These are phyloP conservation scores for Hansenula lynferdii DNA, from an alignment of 1,139 yeast genomes.

Conservation along the genomic window DNA sequence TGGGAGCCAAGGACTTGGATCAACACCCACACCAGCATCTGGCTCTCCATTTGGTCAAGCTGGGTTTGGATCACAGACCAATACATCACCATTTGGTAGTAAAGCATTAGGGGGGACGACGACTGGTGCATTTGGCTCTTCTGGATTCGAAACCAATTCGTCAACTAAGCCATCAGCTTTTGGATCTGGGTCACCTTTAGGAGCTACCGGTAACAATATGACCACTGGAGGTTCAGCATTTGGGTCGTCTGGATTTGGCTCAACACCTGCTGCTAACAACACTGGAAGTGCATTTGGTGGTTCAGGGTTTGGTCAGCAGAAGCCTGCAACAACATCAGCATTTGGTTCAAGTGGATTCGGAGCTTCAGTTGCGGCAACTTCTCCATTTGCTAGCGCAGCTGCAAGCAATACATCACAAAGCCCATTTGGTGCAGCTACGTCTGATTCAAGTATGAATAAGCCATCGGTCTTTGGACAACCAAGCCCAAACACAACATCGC, in stretches of 20 bases:
- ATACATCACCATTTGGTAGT: slow-evolving; percentile 10
- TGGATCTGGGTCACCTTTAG: too few species aligned
- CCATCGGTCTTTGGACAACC: slow-evolving; percentile 7
- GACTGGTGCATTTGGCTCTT: too few species aligned
- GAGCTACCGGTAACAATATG: too few species aligned
- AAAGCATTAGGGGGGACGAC: slow-evolving; percentile 8
- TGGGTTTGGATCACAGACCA: not conserved
- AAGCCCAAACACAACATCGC: too few species aligned
- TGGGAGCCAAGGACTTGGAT: slow-evolving; percentile 5
- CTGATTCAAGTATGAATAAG: not conserved
- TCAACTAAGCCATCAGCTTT: not conserved
- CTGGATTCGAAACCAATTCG: too few species aligned
- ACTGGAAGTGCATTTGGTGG: slow-evolving; percentile 8
- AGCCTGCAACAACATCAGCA: slow-evolving; percentile 3
- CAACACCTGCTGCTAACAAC: not conserved
- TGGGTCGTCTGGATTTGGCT: slow-evolving; percentile 5
- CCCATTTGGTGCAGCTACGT: slow-evolving; percentile 3
- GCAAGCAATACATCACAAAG: not conserved
- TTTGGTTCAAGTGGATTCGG: slow-evolving; percentile 6
- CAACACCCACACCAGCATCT: slow-evolving; percentile 2
- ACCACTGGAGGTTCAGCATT: too few species aligned
- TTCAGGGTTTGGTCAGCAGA: slow-evolving; percentile 3
- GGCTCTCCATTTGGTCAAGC: slow-evolving; percentile 4
- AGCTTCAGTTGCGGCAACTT: not conserved
- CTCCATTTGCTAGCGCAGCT: not conserved